phyloP scores from a whole-genome alignment of 768 basidiomycete genomes.

The Auricularia sp. region DNA sequence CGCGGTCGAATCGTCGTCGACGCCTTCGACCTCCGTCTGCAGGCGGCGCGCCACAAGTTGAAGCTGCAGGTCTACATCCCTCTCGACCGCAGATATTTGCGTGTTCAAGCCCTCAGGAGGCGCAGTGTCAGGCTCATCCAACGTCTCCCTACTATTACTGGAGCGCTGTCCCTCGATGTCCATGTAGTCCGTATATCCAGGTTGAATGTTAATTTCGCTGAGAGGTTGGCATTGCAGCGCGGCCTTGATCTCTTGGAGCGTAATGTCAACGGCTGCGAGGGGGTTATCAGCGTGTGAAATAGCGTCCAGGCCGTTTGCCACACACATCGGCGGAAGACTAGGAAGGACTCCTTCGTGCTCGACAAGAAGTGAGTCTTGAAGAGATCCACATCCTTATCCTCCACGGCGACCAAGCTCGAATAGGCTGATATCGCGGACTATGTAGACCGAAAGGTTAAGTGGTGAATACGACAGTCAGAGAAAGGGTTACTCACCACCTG shows the following conservation, averaged over 20 bases:
- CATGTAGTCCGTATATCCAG: constrained; percentile 13
- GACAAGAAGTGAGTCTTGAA: constrained; percentile 15
- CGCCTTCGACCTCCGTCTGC: constrained; percentile 8
- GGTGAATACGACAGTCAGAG: not conserved
- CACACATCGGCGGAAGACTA: constrained; percentile 11
- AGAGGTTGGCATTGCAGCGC: constrained; percentile 11
- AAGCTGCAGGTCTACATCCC: constrained; percentile 9
- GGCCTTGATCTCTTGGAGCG: constrained; percentile 12
- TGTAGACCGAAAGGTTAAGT: not conserved
- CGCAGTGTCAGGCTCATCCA: not conserved
- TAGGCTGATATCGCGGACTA: constrained; percentile 17
- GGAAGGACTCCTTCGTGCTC: constrained; percentile 12
- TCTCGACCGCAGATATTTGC: not conserved
- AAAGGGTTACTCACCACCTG: constrained; percentile 8
- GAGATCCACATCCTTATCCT: constrained; percentile 13
- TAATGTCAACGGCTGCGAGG: constrained; percentile 9
- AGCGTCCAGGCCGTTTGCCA: too few relatives aligned
- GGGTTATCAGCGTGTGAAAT: not conserved
- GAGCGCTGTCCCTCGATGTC: constrained; percentile 7
- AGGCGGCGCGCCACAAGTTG: constrained; percentile 6
- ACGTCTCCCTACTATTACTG: constrained; percentile 1
- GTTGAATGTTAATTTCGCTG: constrained; percentile 5
- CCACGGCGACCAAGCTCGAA: constrained; percentile 12
- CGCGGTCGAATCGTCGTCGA: not conserved
- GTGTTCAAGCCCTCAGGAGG: not conserved